These are phyloP conservation scores for Phycomyces blakesleeanus DNA, from an alignment of 192 early-diverging fungal species.

Conservation along the genomic window DNA sequence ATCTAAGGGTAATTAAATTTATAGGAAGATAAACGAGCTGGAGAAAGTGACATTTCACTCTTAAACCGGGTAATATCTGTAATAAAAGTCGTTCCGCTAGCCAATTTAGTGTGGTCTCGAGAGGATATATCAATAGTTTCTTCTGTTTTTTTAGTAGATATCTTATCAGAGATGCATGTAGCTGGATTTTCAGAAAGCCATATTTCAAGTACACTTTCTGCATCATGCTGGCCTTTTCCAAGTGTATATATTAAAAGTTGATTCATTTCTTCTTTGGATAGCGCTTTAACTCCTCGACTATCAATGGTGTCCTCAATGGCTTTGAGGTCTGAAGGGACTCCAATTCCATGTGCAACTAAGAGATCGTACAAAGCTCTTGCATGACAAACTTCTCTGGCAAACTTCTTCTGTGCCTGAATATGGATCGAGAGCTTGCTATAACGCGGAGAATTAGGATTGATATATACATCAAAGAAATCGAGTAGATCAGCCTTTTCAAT, in stretches of 20 bases:
- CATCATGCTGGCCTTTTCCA: too few relatives aligned
- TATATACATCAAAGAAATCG: slow-evolving; percentile 53
- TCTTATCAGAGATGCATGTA: too few relatives aligned
- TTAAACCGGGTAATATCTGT: slow-evolving; percentile 50
- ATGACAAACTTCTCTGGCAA: not conserved
- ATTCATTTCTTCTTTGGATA: too few relatives aligned
- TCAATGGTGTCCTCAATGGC: too few relatives aligned
- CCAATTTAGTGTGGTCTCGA: slow-evolving; percentile 32
- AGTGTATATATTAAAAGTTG: too few relatives aligned
- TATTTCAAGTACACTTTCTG: too few relatives aligned
- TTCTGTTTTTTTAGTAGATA: too few relatives aligned
- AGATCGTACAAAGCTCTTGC: not conserved
- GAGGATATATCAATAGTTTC: not conserved
- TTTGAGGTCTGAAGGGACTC: not conserved
- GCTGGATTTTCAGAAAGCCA: too few relatives aligned
- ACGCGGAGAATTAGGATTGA: slow-evolving; percentile 44
- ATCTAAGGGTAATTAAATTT: slow-evolving; percentile 7
- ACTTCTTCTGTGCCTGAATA: slow-evolving; percentile 37
- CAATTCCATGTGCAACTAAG: not conserved
- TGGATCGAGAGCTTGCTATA: slow-evolving; percentile 43
- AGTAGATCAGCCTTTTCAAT: slow-evolving; percentile 45
- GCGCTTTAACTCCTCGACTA: too few relatives aligned
- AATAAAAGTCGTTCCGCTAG: slow-evolving; percentile 36
- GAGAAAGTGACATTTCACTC: slow-evolving; percentile 39
- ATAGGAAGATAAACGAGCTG: slow-evolving; percentile 39